Conservation (phyloP, 2,329 filamentous ascomycete species). For the Blastomyces percursus region DNA sequence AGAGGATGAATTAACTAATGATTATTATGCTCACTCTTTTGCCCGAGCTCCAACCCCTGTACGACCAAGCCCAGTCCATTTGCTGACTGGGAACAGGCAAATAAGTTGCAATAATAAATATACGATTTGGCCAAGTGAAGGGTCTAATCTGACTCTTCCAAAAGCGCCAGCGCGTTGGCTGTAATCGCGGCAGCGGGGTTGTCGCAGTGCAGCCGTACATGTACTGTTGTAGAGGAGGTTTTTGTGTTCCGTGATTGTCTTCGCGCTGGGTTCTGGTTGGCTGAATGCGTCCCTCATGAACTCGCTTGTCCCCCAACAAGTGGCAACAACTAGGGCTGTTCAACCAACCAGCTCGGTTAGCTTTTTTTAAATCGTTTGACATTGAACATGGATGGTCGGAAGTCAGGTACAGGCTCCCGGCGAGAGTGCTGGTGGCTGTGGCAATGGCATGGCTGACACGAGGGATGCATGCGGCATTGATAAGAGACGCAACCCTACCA, state of each 20-base stretch:
- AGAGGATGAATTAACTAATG: not conserved
- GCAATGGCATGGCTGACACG: not conserved
- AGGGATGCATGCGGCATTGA: not conserved
- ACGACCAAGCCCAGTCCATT: not conserved
- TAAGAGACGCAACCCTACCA: not conserved
- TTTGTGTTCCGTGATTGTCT: not conserved
- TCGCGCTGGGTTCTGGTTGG: not conserved
- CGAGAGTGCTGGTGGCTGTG: not conserved
- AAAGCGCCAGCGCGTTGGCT: not conserved
- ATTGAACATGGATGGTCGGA: not conserved
- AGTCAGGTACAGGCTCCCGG: not conserved
- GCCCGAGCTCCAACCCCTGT: not conserved
- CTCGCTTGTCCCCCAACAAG: not conserved
- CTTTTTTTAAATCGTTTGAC: constrained; percentile 1
- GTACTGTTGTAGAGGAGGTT: not conserved
- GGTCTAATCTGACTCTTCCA: not conserved
- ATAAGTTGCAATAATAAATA: not conserved
- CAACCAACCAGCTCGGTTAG: not conserved
- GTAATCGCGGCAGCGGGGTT: not conserved
- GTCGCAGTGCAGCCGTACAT: not conserved
- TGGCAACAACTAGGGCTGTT: not conserved
- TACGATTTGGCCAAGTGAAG: not conserved
- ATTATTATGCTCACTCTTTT: not conserved
- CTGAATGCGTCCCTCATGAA: not conserved
- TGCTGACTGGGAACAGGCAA: not conserved